phyloP scores from a whole-genome alignment of 805 yeast species.

The Metschnikowia koreensis region DNA sequence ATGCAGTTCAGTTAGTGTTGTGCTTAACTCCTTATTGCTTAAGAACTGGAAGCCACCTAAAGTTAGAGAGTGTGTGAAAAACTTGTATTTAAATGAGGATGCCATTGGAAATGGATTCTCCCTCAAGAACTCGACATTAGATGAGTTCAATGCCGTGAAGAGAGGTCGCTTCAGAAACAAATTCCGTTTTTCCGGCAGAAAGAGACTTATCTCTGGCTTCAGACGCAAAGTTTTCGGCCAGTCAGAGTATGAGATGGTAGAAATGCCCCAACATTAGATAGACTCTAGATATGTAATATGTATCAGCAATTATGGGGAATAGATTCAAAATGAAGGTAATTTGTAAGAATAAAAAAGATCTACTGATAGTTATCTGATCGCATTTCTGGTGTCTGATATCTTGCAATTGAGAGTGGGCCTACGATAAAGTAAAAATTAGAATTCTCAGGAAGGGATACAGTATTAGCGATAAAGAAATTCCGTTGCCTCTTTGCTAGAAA shows the following conservation, averaged over 20 bases:
- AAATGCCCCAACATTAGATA: constrained; percentile 4
- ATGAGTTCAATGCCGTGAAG: constrained; percentile 14
- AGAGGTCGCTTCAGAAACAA: constrained; percentile 3
- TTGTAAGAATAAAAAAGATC: too few species aligned
- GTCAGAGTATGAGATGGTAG: constrained; percentile 9
- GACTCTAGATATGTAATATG: background rate
- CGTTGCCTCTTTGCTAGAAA: too few species aligned
- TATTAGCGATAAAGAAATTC: too few species aligned
- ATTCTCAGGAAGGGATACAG: too few species aligned
- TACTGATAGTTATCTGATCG: too few species aligned
- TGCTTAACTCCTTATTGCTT: constrained; percentile 70
- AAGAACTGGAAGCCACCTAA: constrained; percentile 56
- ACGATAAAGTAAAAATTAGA: too few species aligned
- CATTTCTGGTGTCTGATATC: too few species aligned
- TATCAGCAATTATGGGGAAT: background rate
- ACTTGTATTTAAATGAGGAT: constrained; percentile 6
- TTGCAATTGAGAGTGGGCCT: too few species aligned
- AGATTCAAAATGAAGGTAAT: background rate
- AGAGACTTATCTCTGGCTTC: constrained; percentile 1
- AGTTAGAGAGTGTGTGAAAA: constrained; percentile 5
- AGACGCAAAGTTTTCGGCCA: constrained; percentile 1
- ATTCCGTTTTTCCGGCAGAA: constrained; percentile 1
- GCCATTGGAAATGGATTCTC: constrained; percentile 14
- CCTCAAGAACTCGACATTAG: constrained; percentile 12
- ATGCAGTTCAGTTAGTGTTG: constrained; percentile 85